Conservation (phyloP, 2,329 filamentous ascomycete genomes). For the Pseudocercospora musae region DNA sequence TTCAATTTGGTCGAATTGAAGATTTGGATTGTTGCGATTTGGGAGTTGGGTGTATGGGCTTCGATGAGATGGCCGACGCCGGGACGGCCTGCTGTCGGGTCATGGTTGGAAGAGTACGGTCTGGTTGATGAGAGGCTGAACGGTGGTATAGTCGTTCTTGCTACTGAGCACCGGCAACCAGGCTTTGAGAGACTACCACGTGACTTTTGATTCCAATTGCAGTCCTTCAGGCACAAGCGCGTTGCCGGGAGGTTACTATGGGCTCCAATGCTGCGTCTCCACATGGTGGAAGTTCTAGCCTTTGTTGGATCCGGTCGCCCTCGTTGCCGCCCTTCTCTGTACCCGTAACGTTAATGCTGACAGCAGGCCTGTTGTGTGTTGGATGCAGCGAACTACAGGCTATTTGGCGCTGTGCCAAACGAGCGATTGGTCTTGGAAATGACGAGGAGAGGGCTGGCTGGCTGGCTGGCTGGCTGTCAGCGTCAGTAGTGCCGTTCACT, state of each 20-base stretch:
- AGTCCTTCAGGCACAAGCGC: not conserved
- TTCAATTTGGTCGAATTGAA: slow-evolving; percentile 31
- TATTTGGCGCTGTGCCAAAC: not conserved
- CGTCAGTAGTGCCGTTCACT: not conserved
- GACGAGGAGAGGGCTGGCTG: not conserved
- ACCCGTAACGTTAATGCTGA: not conserved
- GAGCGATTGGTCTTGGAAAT: not conserved
- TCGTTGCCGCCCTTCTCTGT: not conserved
- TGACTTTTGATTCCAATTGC: not conserved
- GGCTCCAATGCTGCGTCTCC: not conserved
- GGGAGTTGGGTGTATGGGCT: not conserved
- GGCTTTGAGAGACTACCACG: not conserved
- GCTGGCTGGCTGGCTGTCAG: not conserved
- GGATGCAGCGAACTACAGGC: not conserved
- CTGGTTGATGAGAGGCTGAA: not conserved
- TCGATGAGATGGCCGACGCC: not conserved
- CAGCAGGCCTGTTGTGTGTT: not conserved
- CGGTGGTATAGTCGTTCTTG: not conserved
- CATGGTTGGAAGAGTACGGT: not conserved
- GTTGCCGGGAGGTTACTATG: not conserved
- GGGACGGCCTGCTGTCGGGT: not conserved
- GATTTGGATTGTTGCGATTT: slow-evolving; percentile 27
- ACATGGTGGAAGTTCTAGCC: not conserved
- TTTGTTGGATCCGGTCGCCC: not conserved
- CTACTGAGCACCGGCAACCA: not conserved